Evolutionary conservation across 768 basidiomycete genomes (phyloP).

Genomic region (Pleurotus platypus): DNA sequence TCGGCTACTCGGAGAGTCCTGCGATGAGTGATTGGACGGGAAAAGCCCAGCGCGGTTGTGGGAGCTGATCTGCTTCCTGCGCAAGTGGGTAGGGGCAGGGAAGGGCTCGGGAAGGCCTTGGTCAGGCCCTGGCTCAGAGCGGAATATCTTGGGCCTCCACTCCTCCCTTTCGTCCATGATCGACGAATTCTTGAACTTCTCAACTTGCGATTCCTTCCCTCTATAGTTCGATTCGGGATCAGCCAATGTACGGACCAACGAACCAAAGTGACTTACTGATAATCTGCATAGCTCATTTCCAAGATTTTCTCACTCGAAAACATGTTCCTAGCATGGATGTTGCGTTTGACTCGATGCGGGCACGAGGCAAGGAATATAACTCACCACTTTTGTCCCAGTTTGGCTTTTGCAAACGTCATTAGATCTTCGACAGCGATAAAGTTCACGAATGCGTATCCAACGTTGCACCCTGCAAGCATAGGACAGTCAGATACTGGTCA

Average conservation of each 20-base stretch:
- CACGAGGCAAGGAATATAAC: conserved; percentile 14
- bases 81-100: conserved; percentile 76
- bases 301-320: conserved; percentile 88
- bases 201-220: conserved; percentile 87
- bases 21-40: conserved; percentile 16
- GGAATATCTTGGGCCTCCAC: conserved; percentile 85
- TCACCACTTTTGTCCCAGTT: conserved; percentile 80
- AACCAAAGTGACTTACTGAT: conserved; percentile 59
- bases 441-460: conserved; percentile 87
- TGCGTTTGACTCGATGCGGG: conserved; percentile 2
- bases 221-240: conserved; percentile 27
- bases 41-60: conserved; percentile 73
- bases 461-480: conserved; percentile 58
- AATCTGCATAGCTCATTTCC: conserved; percentile 91
- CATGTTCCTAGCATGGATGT: conserved; percentile 63
- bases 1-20: not conserved
- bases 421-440: conserved; percentile 80
- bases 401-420: conserved; percentile 66
- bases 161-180: conserved; percentile 85
- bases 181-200: conserved; percentile 88
- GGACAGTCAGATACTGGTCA: not conserved
- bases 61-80: conserved; percentile 80
- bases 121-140: conserved; percentile 63
- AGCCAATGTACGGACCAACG: not conserved
- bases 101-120: conserved; percentile 80